Evolutionary conservation across 306 rosid species (phyloP).

Genomic region (peach (Prunus persica)): Prunus_persica_NCBIv2 NC_034009.1:41674501-41675000

Average conservation of each 20-base stretch:
- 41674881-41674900: background rate
- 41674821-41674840: background rate
- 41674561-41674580: background rate
- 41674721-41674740: background rate
- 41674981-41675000: background rate
- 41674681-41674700: background rate
- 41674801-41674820: background rate
- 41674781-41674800: background rate
- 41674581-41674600: background rate
- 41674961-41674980: background rate
- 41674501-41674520: background rate
- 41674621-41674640: background rate
- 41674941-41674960: background rate
- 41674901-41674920: background rate
- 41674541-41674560: background rate
- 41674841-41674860: constrained; percentile 6
- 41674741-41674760: background rate
- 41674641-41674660: background rate
- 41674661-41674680: background rate
- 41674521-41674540: background rate
- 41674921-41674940: background rate
- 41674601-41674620: background rate
- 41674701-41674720: background rate
- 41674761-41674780: background rate
- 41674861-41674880: constrained; percentile 10